A percentile compares a stretch with the other conserved stretches of the same genome.
Conservation (phyloP, 345 rosid genomes). For the Geranium rotundifolium region DNA sequence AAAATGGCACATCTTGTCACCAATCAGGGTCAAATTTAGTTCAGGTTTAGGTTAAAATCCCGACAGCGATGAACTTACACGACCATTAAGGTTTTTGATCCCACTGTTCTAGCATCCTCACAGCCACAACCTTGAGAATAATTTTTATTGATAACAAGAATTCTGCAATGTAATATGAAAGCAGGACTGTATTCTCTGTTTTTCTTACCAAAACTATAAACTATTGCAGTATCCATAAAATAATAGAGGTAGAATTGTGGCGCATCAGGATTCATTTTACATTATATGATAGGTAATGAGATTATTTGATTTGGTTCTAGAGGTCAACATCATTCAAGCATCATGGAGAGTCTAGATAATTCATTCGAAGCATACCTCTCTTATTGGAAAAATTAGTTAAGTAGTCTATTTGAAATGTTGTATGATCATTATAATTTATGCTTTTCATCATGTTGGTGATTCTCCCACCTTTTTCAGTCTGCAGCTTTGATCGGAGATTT, state of each 20-base stretch:
- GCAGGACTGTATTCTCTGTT: too few relatives aligned
- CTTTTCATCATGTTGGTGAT: not conserved
- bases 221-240: too few relatives aligned
- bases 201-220: too few relatives aligned
- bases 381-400: not conserved
- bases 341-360: not conserved
- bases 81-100: too few relatives aligned
- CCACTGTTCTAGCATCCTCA: too few relatives aligned
- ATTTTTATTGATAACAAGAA: too few relatives aligned
- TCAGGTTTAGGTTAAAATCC: not conserved
- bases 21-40: not conserved
- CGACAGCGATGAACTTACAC: not conserved
- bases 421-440: too few relatives aligned
- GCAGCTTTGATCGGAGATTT: constrained; percentile 95
- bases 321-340: not conserved
- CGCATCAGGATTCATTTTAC: not conserved
- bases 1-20: not conserved
- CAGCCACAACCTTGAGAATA: too few relatives aligned
- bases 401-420: not conserved
- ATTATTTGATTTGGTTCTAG: not conserved
- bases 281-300: not conserved
- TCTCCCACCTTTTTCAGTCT: constrained; percentile 34
- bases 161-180: too few relatives aligned
- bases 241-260: not conserved
- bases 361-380: not conserved